Base-by-base conservation (phyloP, 2,329 filamentous ascomycete genomes). In the Scytalidium lignicola region DNA sequence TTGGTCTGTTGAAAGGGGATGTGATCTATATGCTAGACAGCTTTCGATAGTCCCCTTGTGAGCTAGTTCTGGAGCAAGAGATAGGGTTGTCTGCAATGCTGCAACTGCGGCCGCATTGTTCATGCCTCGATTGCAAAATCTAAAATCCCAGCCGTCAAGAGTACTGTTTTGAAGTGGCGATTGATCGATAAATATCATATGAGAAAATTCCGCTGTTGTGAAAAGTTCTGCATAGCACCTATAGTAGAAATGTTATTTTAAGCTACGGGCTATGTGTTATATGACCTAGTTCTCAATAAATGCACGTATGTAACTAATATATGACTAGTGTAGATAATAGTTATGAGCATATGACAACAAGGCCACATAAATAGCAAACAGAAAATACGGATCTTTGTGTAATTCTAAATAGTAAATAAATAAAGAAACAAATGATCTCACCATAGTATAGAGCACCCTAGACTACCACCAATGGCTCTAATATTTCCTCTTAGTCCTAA, bases 191-290 rank as follows among this genome's bases (percentile, higher is more conserved):
- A 63, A 64, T 8, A 65, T 51, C 41, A 57, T 55, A 46, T 62
- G 57, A 3, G 56, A 53, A 49, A 65, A 64, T 2, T 54, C 50
- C 0, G 39, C 0, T 1, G 61, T 60, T 28, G 56, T 57, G 45
- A 65, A 65, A n/a, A 65, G 57, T 20, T 60, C 57, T 2, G 58
- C 58, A 42, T 63, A 65, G 23, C 50, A 58, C 62, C 61, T 62
- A 17, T 8, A 18, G 4, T 13, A 6, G 12, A 26, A 28, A 22
- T 22, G 32, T 37, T 13, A 37, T 13, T 26, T 26, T 10, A 26
- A 26, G 10, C 6, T 37, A 13, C 32, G 5, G n/a, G 32, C 32
- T 37, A n/a, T n/a, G 15, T 40, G 32, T 46, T 18, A 18, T 20
- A 43, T 26, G 13, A 37, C 26, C 15, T 41, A 15, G 19, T 28